These are phyloP conservation scores for Talaromyces wortmannii DNA, from an alignment of 495 filamentous ascomycete genomes.

Conservation along the genomic window DNA sequence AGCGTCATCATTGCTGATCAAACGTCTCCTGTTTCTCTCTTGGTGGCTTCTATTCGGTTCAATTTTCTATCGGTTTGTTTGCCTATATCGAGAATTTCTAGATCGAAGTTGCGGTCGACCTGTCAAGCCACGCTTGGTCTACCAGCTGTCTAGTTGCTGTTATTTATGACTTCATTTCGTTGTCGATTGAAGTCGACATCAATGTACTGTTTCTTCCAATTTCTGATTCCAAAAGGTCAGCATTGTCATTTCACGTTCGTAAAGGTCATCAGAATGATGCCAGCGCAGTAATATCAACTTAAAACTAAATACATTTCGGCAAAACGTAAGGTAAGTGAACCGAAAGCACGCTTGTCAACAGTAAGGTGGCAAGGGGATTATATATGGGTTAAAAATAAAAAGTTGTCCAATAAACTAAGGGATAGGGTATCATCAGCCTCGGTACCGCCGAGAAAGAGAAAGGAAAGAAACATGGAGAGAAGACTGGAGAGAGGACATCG, in stretches of 20 bases:
- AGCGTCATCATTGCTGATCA: not conserved
- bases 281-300: not conserved
- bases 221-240: not conserved
- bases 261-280: not conserved
- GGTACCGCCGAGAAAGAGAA: not conserved
- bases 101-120: no score
- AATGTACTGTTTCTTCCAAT: not conserved
- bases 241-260: not conserved
- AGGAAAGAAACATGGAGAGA: not conserved
- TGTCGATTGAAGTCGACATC: not conserved
- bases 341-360: not conserved
- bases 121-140: no score
- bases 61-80: no score
- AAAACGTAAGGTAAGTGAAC: not conserved
- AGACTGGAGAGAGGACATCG: not conserved
- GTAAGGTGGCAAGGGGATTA: not conserved
- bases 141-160: no score
- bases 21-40: no score
- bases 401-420: not conserved
- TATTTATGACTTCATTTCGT: not conserved
- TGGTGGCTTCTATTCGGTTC: no score
- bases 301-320: not conserved
- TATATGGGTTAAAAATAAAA: not conserved
- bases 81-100: no score
- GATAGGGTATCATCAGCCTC: constrained; percentile 1